A percentile compares a stretch with the other conserved stretches of the same genome.
These are phyloP conservation scores for Panicum virgatum DNA, from an alignment of 202 grass and related monocot species.

Conservation along the genomic window DNA sequence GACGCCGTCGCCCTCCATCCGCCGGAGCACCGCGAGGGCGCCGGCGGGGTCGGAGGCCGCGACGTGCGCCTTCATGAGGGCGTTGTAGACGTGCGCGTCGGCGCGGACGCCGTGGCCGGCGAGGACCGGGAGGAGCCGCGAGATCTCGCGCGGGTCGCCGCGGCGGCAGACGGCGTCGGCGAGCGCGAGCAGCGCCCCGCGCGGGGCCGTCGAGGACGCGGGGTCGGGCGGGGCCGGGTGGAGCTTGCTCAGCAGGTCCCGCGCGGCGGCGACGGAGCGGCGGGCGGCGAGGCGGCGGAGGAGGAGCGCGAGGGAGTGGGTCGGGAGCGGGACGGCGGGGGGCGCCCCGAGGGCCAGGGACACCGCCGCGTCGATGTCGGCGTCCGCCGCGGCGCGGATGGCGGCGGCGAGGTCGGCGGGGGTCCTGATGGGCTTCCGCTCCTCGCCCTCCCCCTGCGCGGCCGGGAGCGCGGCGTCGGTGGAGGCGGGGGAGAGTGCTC, in stretches of 20 bases:
- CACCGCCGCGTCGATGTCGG: constrained; percentile 42
- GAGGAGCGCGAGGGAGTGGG: constrained; percentile 55
- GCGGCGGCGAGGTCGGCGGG: constrained; percentile 49
- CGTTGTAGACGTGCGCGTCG: constrained; percentile 81
- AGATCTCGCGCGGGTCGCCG: constrained; percentile 64
- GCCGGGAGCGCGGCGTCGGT: not conserved
- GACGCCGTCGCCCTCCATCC: constrained; percentile 72
- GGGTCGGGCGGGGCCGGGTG: not conserved
- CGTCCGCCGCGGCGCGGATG: constrained; percentile 45
- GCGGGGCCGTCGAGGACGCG: constrained; percentile 40
- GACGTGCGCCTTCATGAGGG: constrained; percentile 85
- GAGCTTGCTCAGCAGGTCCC: constrained; percentile 58
- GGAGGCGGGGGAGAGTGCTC: not conserved
- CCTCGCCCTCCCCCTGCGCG: not conserved
- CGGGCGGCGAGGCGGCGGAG: constrained; percentile 69
- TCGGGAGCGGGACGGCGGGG: constrained; percentile 40
- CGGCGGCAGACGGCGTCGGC: constrained; percentile 62
- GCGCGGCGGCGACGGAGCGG: constrained; percentile 60
- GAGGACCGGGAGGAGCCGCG: constrained; percentile 55
- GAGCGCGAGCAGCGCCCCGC: constrained; percentile 54
- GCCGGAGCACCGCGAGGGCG: constrained; percentile 61
- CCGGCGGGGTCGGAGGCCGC: constrained; percentile 54
- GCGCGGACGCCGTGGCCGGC: constrained; percentile 62
- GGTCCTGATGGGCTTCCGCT: constrained; percentile 32
- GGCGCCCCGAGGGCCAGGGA: constrained; percentile 40